Base-by-base conservation (phyloP, 306 rosid genomes). In the Begonia loranthoides region DNA sequence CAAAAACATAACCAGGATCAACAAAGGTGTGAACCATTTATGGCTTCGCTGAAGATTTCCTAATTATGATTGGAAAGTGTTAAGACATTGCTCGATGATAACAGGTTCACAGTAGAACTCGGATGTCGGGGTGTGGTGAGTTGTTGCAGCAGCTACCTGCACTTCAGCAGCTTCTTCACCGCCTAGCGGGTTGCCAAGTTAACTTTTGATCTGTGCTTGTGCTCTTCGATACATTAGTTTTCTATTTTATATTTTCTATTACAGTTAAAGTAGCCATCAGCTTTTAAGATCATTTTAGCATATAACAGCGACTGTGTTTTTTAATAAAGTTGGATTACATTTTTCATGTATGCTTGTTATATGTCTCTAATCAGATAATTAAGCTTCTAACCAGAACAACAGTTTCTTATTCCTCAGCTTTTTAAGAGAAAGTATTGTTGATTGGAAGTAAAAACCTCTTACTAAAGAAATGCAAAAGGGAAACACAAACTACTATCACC, bases 141-240 rank as follows among this genome's bases (percentile, higher is more conserved):
- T 69, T 90, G 53, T 70, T 90, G 77, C 92, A 80, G 63, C 92
- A 86, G 54, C 68, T 90, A 16, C 92, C 95, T 15, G 92, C 99
- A 34, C 41, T 86, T 70, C 99, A 90, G 68, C 89, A 84, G 72
- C 82, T 90, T 86, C 86, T 90, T 41, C 62, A 77, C 55, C 78
- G 88, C 59, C 94, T 86, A n/a, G 56, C 67, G 41, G 79, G 79
- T 56, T 90, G 99, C 65, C 82, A 71, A 84, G 96, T 90, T 72
- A 57, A 40, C 16, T 48, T 56, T 39, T 39, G 43, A 39, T 39
- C 43, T 10, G 10, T 39, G 10, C 10, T 10, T 6, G 6, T 39
- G 43, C 43, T 39, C 43, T 39, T 39, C 43, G 10, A 39, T 39
- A 10, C 6, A 39, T 39, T 39, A 6, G 8, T 39, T 39, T 39